These are phyloP conservation scores for Mycena haematopus DNA, from an alignment of 768 basidiomycete species.

Conservation along the genomic window DNA sequence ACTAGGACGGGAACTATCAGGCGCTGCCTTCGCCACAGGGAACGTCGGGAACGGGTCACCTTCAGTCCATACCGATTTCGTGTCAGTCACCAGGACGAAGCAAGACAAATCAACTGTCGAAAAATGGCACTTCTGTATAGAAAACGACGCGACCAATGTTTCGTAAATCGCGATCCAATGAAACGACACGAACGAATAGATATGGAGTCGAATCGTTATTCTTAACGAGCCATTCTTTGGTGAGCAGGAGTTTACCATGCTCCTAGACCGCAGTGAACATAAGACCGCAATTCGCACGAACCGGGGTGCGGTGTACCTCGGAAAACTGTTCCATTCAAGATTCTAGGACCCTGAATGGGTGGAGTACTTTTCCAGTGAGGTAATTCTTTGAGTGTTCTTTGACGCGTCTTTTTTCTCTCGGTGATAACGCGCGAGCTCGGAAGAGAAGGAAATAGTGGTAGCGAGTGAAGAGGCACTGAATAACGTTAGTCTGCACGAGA, in stretches of 20 bases:
- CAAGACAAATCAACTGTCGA: constrained; percentile 64
- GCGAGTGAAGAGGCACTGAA: neutral
- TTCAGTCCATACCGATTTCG: constrained; percentile 77
- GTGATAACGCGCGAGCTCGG: constrained; percentile 16
- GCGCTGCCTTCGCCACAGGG: neutral
- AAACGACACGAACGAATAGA: constrained; percentile 62
- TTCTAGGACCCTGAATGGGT: neutral
- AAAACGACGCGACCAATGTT: constrained; percentile 21
- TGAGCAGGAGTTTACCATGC: constrained; percentile 58
- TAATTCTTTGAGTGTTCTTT: neutral
- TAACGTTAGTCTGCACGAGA: constrained; percentile 3
- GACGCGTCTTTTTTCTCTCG: constrained; percentile 19
- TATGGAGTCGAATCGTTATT: constrained; percentile 71
- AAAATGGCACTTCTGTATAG: constrained; percentile 65
- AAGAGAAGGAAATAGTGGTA: constrained; percentile 3
- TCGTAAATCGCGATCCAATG: constrained; percentile 12
- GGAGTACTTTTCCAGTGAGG: constrained; percentile 6
- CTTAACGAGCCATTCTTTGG: constrained; percentile 80
- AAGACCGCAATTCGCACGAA: constrained; percentile 5
- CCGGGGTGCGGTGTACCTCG: constrained; percentile 43
- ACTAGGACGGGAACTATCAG: constrained; percentile 42
- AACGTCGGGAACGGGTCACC: constrained; percentile 46
- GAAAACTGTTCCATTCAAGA: constrained; percentile 54
- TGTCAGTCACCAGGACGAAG: constrained; percentile 73
- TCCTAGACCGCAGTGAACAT: constrained; percentile 48